Conservation (phyloP, 257 asterid species). For the Solanum infundibuliforme region DNA sequence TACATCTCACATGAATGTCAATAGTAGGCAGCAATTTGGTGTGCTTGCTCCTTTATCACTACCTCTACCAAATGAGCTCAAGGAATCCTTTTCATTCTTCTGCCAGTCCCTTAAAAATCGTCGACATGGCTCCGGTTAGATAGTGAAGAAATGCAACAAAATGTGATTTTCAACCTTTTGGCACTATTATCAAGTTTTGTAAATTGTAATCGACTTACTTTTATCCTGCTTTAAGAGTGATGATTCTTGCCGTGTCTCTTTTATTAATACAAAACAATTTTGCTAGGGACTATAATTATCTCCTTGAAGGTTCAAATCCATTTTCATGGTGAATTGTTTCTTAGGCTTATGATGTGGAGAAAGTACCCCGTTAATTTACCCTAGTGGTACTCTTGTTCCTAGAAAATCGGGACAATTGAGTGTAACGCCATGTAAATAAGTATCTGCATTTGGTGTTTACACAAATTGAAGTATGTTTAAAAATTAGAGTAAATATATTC, state of each 20-base stretch:
- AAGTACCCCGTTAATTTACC: neutral
- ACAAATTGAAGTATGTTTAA: neutral
- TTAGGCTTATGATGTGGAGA: neutral
- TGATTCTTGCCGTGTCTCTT: neutral
- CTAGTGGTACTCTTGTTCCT: neutral
- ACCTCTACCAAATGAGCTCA: conserved; percentile 73
- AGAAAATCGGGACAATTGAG: neutral
- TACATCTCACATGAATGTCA: conserved; percentile 16
- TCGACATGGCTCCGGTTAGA: neutral
- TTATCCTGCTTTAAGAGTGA: neutral
- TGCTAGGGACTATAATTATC: neutral
- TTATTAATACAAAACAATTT: neutral
- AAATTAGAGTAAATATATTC: neutral
- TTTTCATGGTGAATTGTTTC: neutral
- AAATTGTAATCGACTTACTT: neutral
- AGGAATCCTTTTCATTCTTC: conserved; percentile 70
- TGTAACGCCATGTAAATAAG: neutral
- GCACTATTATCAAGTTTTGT: neutral
- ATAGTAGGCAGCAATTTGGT: conserved; percentile 24
- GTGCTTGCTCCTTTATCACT: conserved; percentile 70
- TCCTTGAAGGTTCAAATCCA: neutral
- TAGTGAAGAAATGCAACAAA: neutral
- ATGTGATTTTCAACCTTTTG: neutral
- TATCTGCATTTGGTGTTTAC: neutral
- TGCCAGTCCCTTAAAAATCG: conserved; percentile 58